Conservation (phyloP, 345 rosid species). For the sweet orange (Citrus sinensis) region DVS_A1.0 CM039168.1:25645501-25646000, state of each 20-base stretch:
- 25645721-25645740: constrained; percentile 88
- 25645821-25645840: constrained; percentile 32
- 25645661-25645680: constrained; percentile 78
- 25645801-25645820: constrained; percentile 67
- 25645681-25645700: constrained; percentile 72
- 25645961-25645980: constrained; percentile 75
- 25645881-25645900: constrained; percentile 31
- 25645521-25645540: no score
- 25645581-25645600: constrained; percentile 68
- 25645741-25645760: constrained; percentile 79
- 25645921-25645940: constrained; percentile 73
- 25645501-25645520: no score
- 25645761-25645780: constrained; percentile 92
- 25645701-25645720: constrained; percentile 70
- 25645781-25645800: constrained; percentile 82
- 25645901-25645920: constrained; percentile 50
- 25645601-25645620: constrained; percentile 93
- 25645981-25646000: constrained; percentile 63
- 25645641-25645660: constrained; percentile 83
- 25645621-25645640: constrained; percentile 88
- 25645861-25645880: constrained; percentile 50
- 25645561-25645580: constrained; percentile 70
- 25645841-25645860: constrained; percentile 56
- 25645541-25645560: no score
- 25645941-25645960: constrained; percentile 94